Percentiles rank a stretch among this genome's conserved stretches.
Conservation (phyloP, 2,329 filamentous ascomycete species). For the Cytospora leucostoma region DNA sequence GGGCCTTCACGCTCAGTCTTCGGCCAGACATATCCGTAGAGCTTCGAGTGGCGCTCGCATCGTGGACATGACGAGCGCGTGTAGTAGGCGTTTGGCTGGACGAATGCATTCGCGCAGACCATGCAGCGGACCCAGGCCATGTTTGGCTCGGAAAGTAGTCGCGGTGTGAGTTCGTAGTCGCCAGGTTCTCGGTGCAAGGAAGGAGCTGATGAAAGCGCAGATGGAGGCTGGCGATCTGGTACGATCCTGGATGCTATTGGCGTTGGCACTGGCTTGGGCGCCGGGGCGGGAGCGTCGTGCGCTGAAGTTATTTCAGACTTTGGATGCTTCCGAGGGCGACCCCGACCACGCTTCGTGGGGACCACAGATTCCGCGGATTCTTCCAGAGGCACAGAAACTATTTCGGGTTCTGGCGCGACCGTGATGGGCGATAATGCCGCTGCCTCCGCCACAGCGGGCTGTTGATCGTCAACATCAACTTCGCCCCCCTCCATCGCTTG, state of each 20-base stretch:
- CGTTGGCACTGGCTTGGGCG: slow-evolving; percentile 25
- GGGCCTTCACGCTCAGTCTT: slow-evolving; percentile 84
- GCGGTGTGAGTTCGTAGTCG: slow-evolving; percentile 80
- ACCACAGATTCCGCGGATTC: not conserved
- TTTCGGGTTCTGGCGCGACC: slow-evolving; percentile 4
- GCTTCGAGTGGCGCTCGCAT: slow-evolving; percentile 91
- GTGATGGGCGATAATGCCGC: not conserved
- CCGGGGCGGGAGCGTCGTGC: not conserved
- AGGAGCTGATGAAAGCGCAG: slow-evolving; percentile 24
- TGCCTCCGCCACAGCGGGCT: not conserved
- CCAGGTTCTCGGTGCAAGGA: slow-evolving; percentile 59
- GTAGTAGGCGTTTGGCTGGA: slow-evolving; percentile 85
- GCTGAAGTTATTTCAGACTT: slow-evolving; percentile 24
- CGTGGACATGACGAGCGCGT: slow-evolving; percentile 85
- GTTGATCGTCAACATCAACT: not conserved
- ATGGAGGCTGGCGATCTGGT: not conserved
- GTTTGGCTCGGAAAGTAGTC: slow-evolving; percentile 71
- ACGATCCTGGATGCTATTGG: not conserved
- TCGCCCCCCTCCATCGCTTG: not conserved
- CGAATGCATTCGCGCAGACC: slow-evolving; percentile 78
- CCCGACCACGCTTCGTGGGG: slow-evolving; percentile 32
- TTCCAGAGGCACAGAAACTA: slow-evolving; percentile 6
- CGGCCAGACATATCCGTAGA: slow-evolving; percentile 95
- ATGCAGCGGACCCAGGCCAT: slow-evolving; percentile 89
- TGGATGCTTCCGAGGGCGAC: slow-evolving; percentile 38